phyloP scores from a whole-genome alignment of 495 filamentous ascomycete genomes.

The Neurospora cerealis region DNA sequence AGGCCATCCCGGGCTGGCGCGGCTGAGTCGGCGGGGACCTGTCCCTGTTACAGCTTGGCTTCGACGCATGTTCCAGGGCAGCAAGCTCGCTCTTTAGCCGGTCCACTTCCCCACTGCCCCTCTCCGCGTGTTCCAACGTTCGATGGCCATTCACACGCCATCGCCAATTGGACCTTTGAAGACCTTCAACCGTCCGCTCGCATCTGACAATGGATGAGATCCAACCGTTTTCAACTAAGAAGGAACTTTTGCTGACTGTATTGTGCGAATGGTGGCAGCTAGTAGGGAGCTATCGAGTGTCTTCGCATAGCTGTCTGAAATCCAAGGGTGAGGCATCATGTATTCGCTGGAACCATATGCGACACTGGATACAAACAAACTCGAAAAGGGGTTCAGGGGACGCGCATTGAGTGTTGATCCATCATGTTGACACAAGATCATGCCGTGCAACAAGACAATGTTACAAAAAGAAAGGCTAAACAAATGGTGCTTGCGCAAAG shows the following conservation, averaged over 20 bases:
- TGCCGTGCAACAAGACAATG: not conserved
- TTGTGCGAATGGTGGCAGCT: not conserved
- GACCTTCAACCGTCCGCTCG: not conserved
- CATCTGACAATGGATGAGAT: not conserved
- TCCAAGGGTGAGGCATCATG: not conserved
- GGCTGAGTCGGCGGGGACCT: not conserved
- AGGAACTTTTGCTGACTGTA: not conserved
- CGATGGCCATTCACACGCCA: not conserved
- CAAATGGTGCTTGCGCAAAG: not conserved
- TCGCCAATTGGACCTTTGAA: not conserved
- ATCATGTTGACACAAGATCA: not conserved
- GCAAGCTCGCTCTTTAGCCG: not conserved
- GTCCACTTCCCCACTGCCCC: not conserved
- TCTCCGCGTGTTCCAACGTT: not conserved
- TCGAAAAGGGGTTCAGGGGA: not conserved
- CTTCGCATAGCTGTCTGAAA: not conserved
- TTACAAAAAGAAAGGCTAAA: not conserved
- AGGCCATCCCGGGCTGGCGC: not conserved
- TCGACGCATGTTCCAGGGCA: not conserved
- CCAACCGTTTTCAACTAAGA: not conserved
- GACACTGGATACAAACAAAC: not conserved
- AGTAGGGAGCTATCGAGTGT: not conserved
- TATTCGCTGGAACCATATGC: not conserved
- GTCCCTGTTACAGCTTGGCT: not conserved
- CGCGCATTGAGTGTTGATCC: not conserved